phyloP scores from a whole-genome alignment of 2,329 filamentous ascomycete genomes.

The Trichoderma sp. region DNA sequence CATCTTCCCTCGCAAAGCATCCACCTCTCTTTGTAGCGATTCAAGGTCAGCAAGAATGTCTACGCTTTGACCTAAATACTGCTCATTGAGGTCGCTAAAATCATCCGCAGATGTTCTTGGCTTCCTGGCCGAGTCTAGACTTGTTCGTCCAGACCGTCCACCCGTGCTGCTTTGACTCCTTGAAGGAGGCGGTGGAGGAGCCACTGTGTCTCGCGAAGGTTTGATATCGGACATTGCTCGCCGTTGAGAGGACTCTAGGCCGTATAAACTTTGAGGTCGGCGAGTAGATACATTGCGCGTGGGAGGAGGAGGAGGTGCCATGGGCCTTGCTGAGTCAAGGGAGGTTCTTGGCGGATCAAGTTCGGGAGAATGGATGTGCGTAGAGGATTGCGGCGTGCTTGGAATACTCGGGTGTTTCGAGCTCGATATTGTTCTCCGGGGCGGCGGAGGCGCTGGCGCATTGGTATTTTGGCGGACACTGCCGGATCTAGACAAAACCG shows the following conservation, averaged over 20 bases:
- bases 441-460: slow-evolving; percentile 59
- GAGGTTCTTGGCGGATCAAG: slow-evolving; percentile 31
- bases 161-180: slow-evolving; percentile 51
- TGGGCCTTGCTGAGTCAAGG: slow-evolving; percentile 30
- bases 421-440: slow-evolving; percentile 52
- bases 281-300: slow-evolving; percentile 50
- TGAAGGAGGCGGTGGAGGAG: slow-evolving; percentile 55
- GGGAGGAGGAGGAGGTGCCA: slow-evolving; percentile 51
- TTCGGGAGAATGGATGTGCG: slow-evolving; percentile 31
- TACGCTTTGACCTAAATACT: slow-evolving; percentile 42
- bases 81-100: slow-evolving; percentile 16
- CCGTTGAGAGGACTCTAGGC: slow-evolving; percentile 45
- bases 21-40: slow-evolving; percentile 74
- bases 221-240: slow-evolving; percentile 39
- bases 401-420: slow-evolving; percentile 41
- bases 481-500: slow-evolving; percentile 51
- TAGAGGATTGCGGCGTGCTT: slow-evolving; percentile 32
- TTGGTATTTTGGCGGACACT: slow-evolving; percentile 48
- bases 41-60: slow-evolving; percentile 75
- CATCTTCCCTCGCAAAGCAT: slow-evolving; percentile 55
- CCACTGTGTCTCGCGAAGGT: slow-evolving; percentile 36
- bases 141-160: slow-evolving; percentile 40
- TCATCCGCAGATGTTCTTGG: slow-evolving; percentile 13
- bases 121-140: slow-evolving; percentile 38
- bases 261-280: slow-evolving; percentile 50